Evolutionary conservation across 495 filamentous ascomycete species (phyloP).

Genomic region (Trichodelitschia bisporula): DNA sequence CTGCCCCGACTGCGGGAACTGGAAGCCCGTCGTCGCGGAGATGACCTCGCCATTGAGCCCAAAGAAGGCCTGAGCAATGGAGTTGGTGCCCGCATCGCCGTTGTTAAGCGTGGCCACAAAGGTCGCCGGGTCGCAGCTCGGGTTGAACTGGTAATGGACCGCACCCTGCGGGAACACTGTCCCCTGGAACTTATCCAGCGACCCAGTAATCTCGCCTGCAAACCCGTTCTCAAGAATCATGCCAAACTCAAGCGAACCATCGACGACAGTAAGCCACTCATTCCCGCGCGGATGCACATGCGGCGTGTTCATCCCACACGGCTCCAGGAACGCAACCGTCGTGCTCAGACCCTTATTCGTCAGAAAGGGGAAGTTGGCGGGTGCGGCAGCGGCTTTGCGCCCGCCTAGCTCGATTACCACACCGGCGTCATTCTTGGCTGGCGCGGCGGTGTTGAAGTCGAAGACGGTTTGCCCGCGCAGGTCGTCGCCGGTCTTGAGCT

Average conservation of each 20-base stretch:
- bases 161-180: slow-evolving; percentile 24
- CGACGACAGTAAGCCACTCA: slow-evolving; percentile 21
- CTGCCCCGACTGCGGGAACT: slow-evolving; percentile 17
- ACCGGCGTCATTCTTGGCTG: slow-evolving; percentile 1
- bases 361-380: slow-evolving; percentile 20
- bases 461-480: slow-evolving; percentile 7
- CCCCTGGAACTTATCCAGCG: slow-evolving; percentile 17
- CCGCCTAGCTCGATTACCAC: no score
- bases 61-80: slow-evolving; percentile 26
- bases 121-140: slow-evolving; percentile 20
- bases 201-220: slow-evolving; percentile 13
- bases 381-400: slow-evolving; percentile 14
- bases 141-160: slow-evolving; percentile 30
- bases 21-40: slow-evolving; percentile 18
- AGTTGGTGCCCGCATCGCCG: slow-evolving; percentile 24
- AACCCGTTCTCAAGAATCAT: slow-evolving; percentile 26
- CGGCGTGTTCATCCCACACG: slow-evolving; percentile 23
- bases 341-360: slow-evolving; percentile 17
- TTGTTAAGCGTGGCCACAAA: slow-evolving; percentile 24
- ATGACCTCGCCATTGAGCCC: slow-evolving; percentile 20
- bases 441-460: slow-evolving; percentile 9
- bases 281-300: slow-evolving; percentile 24
- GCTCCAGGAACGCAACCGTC: slow-evolving; percentile 17
- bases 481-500: slow-evolving; percentile 4
- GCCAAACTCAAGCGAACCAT: slow-evolving; percentile 21